A percentile compares a stretch with the other conserved stretches of the same genome.
phyloP scores from a whole-genome alignment of 306 rosid genomes.

The Mimosa pudica region DNA sequence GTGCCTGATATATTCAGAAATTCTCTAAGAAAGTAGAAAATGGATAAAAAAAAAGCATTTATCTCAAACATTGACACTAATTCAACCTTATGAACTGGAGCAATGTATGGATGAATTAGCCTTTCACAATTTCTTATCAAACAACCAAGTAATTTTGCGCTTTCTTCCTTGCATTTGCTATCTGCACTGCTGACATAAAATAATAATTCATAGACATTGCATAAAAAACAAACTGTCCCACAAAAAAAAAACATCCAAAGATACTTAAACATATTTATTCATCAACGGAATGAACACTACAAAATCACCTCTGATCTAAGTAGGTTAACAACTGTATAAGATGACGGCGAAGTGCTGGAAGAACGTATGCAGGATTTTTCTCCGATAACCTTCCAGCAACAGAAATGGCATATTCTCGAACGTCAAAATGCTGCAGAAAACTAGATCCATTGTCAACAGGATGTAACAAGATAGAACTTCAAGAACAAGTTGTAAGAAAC shows the following conservation, averaged over 20 bases:
- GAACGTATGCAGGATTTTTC: conserved; percentile 98
- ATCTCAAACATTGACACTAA: conserved; percentile 24
- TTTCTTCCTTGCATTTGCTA: conserved; percentile 99
- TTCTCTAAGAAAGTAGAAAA: conserved; percentile 31
- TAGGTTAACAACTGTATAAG: conserved; percentile 91
- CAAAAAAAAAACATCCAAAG: conserved; percentile 24
- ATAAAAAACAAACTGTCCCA: conserved; percentile 6
- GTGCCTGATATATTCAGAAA: conserved; percentile 67
- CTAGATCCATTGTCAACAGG: conserved; percentile 29
- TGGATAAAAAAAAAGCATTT: conserved; percentile 16
- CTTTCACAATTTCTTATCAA: conserved; percentile 96
- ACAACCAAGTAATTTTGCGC: conserved; percentile 94
- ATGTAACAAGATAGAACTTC: conserved; percentile 32
- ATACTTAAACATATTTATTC: conserved; percentile 2
- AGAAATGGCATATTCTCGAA: conserved; percentile 90
- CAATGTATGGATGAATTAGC: conserved; percentile 87
- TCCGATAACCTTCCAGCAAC: conserved; percentile 95
- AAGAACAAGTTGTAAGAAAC: conserved; percentile 33
- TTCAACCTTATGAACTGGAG: conserved; percentile 93
- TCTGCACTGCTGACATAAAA: conserved; percentile 84
- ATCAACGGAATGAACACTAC: conserved; percentile 22
- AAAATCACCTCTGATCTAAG: conserved; percentile 86
- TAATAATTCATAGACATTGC: conserved; percentile 41
- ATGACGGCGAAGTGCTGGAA: conserved; percentile 99
- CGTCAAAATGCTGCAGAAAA: conserved; percentile 83